A percentile compares a stretch with the other conserved stretches of the same genome.
These are phyloP conservation scores for Nidula microcarpa DNA, from an alignment of 768 basidiomycete species.

Conservation along the genomic window DNA sequence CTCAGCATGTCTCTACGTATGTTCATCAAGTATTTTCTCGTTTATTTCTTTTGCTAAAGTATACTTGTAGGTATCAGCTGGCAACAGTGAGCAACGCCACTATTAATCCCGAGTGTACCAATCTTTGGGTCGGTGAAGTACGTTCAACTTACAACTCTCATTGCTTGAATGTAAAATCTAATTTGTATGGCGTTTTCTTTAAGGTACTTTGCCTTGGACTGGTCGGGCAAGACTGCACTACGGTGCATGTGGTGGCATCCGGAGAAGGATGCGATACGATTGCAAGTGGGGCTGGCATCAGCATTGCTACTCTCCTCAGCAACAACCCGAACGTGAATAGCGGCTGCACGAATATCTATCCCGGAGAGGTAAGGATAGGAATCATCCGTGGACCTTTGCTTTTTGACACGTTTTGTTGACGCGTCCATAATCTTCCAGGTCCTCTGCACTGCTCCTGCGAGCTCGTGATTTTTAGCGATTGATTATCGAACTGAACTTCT, in stretches of 20 bases:
- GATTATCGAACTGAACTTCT: too few relatives aligned
- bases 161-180: neutral
- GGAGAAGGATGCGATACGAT: neutral
- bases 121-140: neutral
- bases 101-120: neutral
- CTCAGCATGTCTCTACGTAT: neutral
- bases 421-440: too few relatives aligned
- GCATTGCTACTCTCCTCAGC: neutral
- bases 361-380: neutral
- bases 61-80: neutral
- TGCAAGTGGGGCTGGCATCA: neutral
- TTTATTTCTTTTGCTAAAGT: neutral
- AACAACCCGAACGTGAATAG: neutral
- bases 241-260: neutral
- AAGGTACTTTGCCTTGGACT: neutral
- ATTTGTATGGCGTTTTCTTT: too few relatives aligned
- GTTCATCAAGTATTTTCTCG: neutral
- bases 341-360: neutral
- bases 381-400: too few relatives aligned
- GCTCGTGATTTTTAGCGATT: too few relatives aligned
- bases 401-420: too few relatives aligned
- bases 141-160: neutral
- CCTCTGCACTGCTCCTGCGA: too few relatives aligned
- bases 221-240: neutral
- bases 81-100: neutral